phyloP scores from a whole-genome alignment of 441 rosid genomes.

The Populus hybrid region DNA sequence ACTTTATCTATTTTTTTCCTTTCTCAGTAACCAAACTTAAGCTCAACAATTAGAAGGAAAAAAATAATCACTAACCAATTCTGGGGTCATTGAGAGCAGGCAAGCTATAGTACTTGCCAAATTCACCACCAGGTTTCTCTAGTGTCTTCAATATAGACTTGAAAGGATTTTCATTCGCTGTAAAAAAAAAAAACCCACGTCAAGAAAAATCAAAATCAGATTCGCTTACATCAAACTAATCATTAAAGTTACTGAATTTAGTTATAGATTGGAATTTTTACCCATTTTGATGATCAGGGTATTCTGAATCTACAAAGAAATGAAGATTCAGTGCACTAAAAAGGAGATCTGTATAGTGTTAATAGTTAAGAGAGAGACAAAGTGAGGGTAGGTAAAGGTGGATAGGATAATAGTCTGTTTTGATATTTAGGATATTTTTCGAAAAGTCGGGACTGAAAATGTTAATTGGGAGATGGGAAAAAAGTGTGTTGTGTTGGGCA shows the following conservation, averaged over 20 bases:
- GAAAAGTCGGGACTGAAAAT: too few relatives aligned
- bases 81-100: constrained; percentile 94
- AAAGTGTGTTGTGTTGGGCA: too few relatives aligned
- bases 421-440: too few relatives aligned
- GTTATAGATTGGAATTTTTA: not conserved
- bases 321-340: not conserved
- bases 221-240: not conserved
- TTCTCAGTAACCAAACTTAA: too few relatives aligned
- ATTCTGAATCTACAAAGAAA: not conserved
- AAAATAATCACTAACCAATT: constrained; percentile 31
- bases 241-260: not conserved
- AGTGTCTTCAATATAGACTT: too few relatives aligned
- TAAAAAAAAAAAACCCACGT: not conserved
- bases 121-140: constrained; percentile 69
- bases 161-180: too few relatives aligned
- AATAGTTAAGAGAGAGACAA: not conserved
- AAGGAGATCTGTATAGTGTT: not conserved
- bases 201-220: constrained; percentile 16
- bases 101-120: constrained; percentile 89
- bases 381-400: too few relatives aligned
- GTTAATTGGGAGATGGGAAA: too few relatives aligned
- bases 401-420: not conserved
- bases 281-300: constrained; percentile 10
- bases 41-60: too few relatives aligned
- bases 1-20: too few relatives aligned